Base-by-base conservation (phyloP, 129 eudicot species). In the Dittrichia graveolens region DNA sequence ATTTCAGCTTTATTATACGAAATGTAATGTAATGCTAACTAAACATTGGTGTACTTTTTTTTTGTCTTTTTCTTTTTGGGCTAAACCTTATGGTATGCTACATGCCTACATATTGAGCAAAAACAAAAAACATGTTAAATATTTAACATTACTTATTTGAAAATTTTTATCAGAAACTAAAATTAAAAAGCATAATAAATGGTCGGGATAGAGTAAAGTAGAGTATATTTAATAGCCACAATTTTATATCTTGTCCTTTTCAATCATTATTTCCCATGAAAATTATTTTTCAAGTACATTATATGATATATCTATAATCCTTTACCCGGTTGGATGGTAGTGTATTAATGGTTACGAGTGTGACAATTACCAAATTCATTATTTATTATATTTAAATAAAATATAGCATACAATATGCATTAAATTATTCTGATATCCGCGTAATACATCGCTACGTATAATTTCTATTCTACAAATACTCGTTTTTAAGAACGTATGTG, bases 351-450 rank as follows among this genome's bases (percentile, higher is more conserved):
- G 61, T 35, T 37, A 68, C n/a, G 61, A 68, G 24, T 35, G 73
- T 50, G 73, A 68, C 73, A 50, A 68, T 7, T 50, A 50, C 73
- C 73, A 50, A 68, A 68, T 35, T 54, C 15, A 15, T 54, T 8
- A 37, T 13, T 39, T 39, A 39, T 61, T n/a, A n/a, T 44, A 35
- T 44, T 54, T 44, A 49, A 13, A 42, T 2, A 6, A 68, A 68
- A 49, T 68, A 40, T 24, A 15, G 13, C 34, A 68, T 11, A 15
- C 7, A 49, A 35, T 15, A 8, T 54, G 15, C 60, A 15, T 54
- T 24, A 24, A 24, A 24, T 0, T 24, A 24, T 24, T 2, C 0
- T 24, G 0, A 24, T 24, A 24, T 24, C 2, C 24, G 60, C 14
- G 6, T 54, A 14, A 0, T 3, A 8, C 2, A 6, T 3, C 2